Evolutionary conservation across 768 basidiomycete species (phyloP), one percentile per base, ranked within the genome.

Genomic region (Hortiboletus flavorubellus): DNA sequence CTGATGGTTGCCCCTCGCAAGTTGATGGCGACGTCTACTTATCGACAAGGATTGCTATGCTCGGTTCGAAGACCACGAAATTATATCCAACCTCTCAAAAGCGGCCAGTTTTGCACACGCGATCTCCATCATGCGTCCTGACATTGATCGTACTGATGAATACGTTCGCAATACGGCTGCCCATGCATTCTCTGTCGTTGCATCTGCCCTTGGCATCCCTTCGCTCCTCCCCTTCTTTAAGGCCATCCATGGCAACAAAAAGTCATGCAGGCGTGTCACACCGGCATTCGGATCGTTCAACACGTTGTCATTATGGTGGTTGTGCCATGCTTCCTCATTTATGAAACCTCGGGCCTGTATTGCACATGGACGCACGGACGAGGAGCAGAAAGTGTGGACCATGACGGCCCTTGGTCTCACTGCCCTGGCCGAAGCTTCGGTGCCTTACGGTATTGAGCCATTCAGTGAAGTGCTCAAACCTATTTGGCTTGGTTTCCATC

Each of bases 231-330:
- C 96, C 48, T 99, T 99, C 85, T 79, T 99, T 58, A 96, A 96
- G 74, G 96, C 97, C 35, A 95, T 99, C 54, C 98, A 96, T 75
- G 87, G 94, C 45, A 95, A 92, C 54, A 98, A 98, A 74, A 99
- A 99, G 75, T 98, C 95, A 8, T 99, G 97, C 97, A 99, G 73
- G 97, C 97, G 9, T 86, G 96, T 56, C 97, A 98, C 72, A 99
- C 97, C 5, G 97, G 97, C 73, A 98, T 99, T 65, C 93, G 97
- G 65, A 98, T 99, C 59, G 94, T 99, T 11, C 97, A 99, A 73
- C 97, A 98, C 72, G 98, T 99, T 48, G 96, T 96, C 18, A 96
- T 98, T 66, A 98, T 98, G 95, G 98, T 98, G 95, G 96, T 16
- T 98, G 97, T 63, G 96, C 96, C 16, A 93, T 98, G 23, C 82